These are phyloP conservation scores for Zoysia pacifica DNA, from an alignment of 176 grass and related monocot species.

Conservation along the genomic window DNA sequence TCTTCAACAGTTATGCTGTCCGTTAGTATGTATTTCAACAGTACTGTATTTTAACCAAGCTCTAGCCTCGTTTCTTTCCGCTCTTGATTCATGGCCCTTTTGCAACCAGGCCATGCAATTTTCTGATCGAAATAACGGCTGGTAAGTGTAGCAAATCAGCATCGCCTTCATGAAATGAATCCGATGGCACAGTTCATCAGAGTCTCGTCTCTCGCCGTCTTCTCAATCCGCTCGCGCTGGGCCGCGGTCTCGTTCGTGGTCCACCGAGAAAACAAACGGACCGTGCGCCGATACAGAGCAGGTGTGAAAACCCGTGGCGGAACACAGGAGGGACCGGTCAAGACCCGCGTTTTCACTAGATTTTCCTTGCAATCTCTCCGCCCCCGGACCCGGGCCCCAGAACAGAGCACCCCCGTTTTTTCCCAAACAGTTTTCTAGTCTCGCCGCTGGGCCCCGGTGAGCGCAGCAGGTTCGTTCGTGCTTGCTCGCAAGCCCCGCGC, in stretches of 20 bases:
- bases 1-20: no score
- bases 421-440: not conserved
- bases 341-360: conserved; percentile 40
- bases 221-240: no score
- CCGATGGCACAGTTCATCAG: no score
- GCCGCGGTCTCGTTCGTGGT: not conserved
- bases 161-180: not conserved
- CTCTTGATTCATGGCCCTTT: no score
- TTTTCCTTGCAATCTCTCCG: conserved; percentile 26
- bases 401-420: not conserved
- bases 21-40: no score
- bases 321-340: conserved; percentile 16
- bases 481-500: not conserved
- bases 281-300: not conserved
- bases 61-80: no score
- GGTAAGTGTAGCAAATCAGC: no score
- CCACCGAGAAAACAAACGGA: no score
- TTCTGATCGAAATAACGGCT: no score
- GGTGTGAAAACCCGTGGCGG: conserved; percentile 31
- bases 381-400: not conserved
- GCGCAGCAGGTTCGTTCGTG: not conserved
- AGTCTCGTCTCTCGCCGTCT: no score
- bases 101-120: no score
- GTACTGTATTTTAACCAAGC: no score
- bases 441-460: not conserved